Percentiles rank a stretch among this genome's conserved stretches.
These are phyloP conservation scores for Aspergillus ustus DNA, from an alignment of 2,329 filamentous ascomycete genomes.

Conservation along the genomic window DNA sequence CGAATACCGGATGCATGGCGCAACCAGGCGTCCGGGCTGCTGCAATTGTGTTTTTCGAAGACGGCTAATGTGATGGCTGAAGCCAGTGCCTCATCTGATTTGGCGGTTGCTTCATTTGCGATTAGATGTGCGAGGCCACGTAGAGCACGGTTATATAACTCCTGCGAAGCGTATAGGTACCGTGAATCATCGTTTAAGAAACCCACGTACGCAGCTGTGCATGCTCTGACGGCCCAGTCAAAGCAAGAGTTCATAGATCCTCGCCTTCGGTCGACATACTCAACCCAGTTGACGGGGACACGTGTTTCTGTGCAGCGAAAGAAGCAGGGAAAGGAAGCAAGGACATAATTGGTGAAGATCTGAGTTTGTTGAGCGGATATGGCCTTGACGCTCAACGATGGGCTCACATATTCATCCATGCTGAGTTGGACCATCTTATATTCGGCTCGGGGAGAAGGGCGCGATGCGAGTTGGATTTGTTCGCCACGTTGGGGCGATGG, in stretches of 20 bases:
- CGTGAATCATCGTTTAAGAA: conserved; percentile 27
- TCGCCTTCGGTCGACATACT: conserved; percentile 29
- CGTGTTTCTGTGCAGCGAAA: conserved; percentile 35
- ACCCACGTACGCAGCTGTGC: conserved; percentile 25
- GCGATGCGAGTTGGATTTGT: not conserved
- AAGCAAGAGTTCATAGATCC: conserved; percentile 25
- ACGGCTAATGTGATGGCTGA: conserved; percentile 41
- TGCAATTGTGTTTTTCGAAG: conserved; percentile 44
- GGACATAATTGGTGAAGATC: conserved; percentile 34
- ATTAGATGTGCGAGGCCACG: conserved; percentile 33
- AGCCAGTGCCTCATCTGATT: conserved; percentile 39
- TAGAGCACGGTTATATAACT: conserved; percentile 35
- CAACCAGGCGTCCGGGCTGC: conserved; percentile 42
- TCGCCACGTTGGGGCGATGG: not conserved
- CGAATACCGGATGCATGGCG: conserved; percentile 42
- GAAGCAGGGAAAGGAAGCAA: conserved; percentile 32
- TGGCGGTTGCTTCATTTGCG: conserved; percentile 31
- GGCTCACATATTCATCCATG: conserved; percentile 31
- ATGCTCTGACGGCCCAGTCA: conserved; percentile 30
- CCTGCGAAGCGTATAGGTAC: conserved; percentile 31
- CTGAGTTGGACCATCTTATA: conserved; percentile 19
- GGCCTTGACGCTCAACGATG: conserved; percentile 33
- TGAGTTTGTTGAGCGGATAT: conserved; percentile 32
- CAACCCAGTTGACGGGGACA: conserved; percentile 34
- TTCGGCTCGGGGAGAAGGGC: not conserved